Conservation (phyloP, 805 yeast species). For the Pichia phayaonensis region DNA sequence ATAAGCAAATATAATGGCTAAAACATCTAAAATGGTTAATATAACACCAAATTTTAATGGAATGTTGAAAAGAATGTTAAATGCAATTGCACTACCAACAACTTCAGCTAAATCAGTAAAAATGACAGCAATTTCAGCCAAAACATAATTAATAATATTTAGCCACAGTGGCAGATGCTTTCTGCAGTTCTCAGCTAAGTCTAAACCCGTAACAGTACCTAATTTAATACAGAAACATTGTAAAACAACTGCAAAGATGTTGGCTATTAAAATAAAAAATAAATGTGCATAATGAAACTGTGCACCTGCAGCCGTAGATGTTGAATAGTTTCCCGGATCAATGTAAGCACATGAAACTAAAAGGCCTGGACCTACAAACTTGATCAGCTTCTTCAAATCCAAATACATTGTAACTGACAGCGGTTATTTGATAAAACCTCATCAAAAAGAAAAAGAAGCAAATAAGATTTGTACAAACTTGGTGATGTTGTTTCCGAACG, state of each 20-base stretch:
- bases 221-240: conserved; percentile 79
- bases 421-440: too few relatives aligned
- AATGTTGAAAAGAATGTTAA: conserved; percentile 66
- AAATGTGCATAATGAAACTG: conserved; percentile 64
- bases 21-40: conserved; percentile 74
- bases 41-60: conserved; percentile 72
- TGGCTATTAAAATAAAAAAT: conserved; percentile 68
- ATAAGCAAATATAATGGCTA: conserved; percentile 71
- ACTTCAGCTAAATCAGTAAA: conserved; percentile 94
- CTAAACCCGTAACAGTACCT: conserved; percentile 86
- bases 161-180: conserved; percentile 60
- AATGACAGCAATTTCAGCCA: conserved; percentile 81
- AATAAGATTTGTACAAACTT: not conserved
- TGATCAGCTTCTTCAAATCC: conserved; percentile 40
- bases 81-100: conserved; percentile 84
- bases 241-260: conserved; percentile 72
- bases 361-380: conserved; percentile 81
- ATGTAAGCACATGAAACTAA: conserved; percentile 86
- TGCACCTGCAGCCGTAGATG: conserved; percentile 87
- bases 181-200: conserved; percentile 79
- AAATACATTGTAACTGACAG: conserved; percentile 1
- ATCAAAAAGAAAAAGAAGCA: not conserved
- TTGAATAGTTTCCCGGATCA: conserved; percentile 91
- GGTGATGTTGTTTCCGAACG: not conserved
- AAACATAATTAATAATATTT: conserved; percentile 52